Conservation (phyloP, 148 eudicot genomes). For the Silene conica region DNA sequence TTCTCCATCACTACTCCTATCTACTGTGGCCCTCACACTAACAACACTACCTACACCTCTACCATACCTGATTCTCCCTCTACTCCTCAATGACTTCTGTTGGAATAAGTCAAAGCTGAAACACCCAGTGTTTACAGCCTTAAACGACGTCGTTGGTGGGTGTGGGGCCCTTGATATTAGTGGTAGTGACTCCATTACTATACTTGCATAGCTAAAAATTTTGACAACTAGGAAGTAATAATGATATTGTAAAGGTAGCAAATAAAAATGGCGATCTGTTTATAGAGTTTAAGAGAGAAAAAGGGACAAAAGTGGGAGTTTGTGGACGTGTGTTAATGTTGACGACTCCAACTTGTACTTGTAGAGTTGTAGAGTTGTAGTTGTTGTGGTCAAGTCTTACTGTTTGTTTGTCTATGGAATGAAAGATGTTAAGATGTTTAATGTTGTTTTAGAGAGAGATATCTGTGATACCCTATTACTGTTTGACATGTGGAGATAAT, state of each 20-base stretch:
- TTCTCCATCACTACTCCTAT: constrained; percentile 28
- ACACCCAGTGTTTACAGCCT: constrained; percentile 22
- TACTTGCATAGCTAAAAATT: not conserved
- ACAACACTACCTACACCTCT: not conserved
- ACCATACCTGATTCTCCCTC: not conserved
- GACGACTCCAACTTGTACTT: no score
- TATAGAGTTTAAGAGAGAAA: not conserved
- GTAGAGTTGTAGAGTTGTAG: no score
- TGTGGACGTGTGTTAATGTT: not conserved
- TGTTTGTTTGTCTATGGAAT: not conserved
- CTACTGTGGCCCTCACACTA: constrained; percentile 33
- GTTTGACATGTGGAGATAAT: constrained; percentile 25
- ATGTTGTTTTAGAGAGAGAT: not conserved
- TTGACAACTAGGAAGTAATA: no score
- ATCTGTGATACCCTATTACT: constrained; percentile 7
- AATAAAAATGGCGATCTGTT: not conserved
- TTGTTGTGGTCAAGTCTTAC: not conserved
- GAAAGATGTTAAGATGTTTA: no score
- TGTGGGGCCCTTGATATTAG: constrained; percentile 47
- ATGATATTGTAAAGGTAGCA: not conserved
- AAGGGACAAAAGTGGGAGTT: not conserved
- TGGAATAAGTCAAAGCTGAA: constrained; percentile 26
- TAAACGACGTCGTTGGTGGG: constrained; percentile 48
- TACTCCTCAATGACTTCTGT: constrained; percentile 27
- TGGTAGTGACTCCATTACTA: constrained; percentile 56